A percentile compares a stretch with the other conserved stretches of the same genome.
These are phyloP conservation scores for Colletotrichum magnum DNA, from an alignment of 2,329 filamentous ascomycete species.

Conservation along the genomic window DNA sequence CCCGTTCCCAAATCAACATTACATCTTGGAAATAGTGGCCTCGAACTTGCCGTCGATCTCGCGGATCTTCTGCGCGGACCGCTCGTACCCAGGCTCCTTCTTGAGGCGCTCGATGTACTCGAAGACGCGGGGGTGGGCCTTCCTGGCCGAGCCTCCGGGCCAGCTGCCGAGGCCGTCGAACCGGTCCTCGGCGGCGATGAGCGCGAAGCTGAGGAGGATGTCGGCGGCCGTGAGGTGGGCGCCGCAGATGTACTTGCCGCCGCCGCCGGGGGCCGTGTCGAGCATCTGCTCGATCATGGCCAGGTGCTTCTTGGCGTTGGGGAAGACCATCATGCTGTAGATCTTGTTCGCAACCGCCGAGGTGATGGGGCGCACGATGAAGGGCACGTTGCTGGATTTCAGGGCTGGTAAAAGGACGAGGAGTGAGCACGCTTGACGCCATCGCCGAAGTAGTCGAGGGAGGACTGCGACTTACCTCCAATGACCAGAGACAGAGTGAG, in stretches of 20 bases:
- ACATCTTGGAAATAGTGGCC: constrained; percentile 32
- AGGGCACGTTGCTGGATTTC: constrained; percentile 62
- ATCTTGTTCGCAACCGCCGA: constrained; percentile 59
- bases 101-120: constrained; percentile 63
- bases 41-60: constrained; percentile 60
- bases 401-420: constrained; percentile 50
- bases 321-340: constrained; percentile 59
- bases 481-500: constrained; percentile 77
- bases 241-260: constrained; percentile 64
- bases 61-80: constrained; percentile 63
- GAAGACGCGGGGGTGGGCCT: constrained; percentile 59
- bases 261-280: constrained; percentile 55
- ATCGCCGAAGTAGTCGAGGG: not conserved
- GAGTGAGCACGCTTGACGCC: not conserved
- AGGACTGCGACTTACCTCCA: constrained; percentile 53
- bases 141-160: constrained; percentile 55
- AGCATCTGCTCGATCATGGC: constrained; percentile 66
- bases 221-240: constrained; percentile 65
- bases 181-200: constrained; percentile 59
- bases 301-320: constrained; percentile 64
- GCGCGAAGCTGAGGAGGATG: constrained; percentile 67
- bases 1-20: not conserved
- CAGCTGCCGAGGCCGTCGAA: constrained; percentile 59
- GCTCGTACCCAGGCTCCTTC: constrained; percentile 62
- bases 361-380: constrained; percentile 68